Percentiles rank a stretch among this genome's conserved stretches.
Conservation (phyloP, 768 basidiomycete species). For the Panellus pusillus region DNA sequence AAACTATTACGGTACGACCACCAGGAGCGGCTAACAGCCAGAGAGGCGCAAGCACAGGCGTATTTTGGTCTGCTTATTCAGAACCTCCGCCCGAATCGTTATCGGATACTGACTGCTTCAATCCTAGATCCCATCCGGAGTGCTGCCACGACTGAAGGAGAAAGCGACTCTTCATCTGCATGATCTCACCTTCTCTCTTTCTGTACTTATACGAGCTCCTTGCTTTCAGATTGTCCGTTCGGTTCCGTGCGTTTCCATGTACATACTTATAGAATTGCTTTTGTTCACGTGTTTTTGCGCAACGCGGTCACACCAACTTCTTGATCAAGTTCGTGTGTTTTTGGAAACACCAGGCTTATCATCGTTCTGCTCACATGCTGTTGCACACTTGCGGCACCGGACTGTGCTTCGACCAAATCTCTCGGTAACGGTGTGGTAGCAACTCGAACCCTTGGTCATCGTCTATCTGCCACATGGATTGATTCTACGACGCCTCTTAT, state of each 20-base stretch:
- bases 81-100: conserved; percentile 6
- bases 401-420: not conserved
- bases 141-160: conserved; percentile 52
- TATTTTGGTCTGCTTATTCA: conserved; percentile 71
- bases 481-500: not conserved
- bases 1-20: conserved; percentile 96
- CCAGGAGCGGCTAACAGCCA: conserved; percentile 92
- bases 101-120: conserved; percentile 22
- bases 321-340: conserved; percentile 14
- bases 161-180: conserved; percentile 61
- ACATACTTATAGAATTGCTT: conserved; percentile 25
- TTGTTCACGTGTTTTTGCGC: not conserved
- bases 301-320: conserved; percentile 6
- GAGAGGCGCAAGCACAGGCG: conserved; percentile 88
- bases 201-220: conserved; percentile 21
- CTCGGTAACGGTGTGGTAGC: not conserved
- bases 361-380: conserved; percentile 15
- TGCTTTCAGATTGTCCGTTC: conserved; percentile 29
- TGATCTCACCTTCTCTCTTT: conserved; percentile 29
- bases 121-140: conserved; percentile 67
- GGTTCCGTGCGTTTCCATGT: conserved; percentile 25
- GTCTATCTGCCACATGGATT: conserved; percentile 6
- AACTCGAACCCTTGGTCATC: not conserved
- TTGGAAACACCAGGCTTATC: conserved; percentile 15
- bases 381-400: not conserved